A percentile compares a stretch with the other conserved stretches of the same genome.
These are phyloP conservation scores for Polyporus arcularius DNA, from an alignment of 768 basidiomycete species.

Conservation along the genomic window DNA sequence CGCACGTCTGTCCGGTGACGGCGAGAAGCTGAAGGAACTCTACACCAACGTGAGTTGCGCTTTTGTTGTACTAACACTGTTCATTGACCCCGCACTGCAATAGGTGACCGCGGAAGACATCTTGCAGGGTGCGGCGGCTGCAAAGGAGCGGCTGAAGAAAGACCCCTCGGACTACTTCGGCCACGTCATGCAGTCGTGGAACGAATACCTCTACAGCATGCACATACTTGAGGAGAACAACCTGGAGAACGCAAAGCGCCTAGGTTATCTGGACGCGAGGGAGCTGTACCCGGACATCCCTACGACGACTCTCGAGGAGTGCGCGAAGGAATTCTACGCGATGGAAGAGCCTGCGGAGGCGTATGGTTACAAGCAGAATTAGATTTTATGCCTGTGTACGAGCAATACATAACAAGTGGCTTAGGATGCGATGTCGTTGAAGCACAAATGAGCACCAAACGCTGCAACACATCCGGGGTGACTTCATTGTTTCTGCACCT, in stretches of 20 bases:
- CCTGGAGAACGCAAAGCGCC: conserved; percentile 25
- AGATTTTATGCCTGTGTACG: too few species aligned
- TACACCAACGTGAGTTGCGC: neutral
- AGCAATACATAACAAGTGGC: too few species aligned
- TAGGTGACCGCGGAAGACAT: conserved; percentile 8
- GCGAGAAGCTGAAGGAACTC: conserved; percentile 13
- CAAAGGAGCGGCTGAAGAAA: neutral
- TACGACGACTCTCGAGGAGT: conserved; percentile 23
- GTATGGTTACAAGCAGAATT: too few species aligned
- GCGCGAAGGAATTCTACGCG: conserved; percentile 27
- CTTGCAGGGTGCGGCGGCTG: conserved; percentile 5
- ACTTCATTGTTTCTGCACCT: too few species aligned
- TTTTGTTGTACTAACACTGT: neutral
- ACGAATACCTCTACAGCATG: conserved; percentile 12
- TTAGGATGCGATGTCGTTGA: too few species aligned
- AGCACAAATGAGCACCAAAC: too few species aligned
- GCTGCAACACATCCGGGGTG: too few species aligned
- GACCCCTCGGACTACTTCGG: neutral
- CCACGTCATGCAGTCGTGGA: neutral
- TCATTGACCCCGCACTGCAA: neutral
- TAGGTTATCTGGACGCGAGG: conserved; percentile 31
- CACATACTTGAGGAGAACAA: conserved; percentile 33
- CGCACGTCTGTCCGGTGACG: conserved; percentile 27
- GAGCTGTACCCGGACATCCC: conserved; percentile 33
- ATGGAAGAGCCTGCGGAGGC: conserved; percentile 3